These are phyloP conservation scores for Zangia roseola DNA, from an alignment of 768 basidiomycete genomes.

Conservation along the genomic window DNA sequence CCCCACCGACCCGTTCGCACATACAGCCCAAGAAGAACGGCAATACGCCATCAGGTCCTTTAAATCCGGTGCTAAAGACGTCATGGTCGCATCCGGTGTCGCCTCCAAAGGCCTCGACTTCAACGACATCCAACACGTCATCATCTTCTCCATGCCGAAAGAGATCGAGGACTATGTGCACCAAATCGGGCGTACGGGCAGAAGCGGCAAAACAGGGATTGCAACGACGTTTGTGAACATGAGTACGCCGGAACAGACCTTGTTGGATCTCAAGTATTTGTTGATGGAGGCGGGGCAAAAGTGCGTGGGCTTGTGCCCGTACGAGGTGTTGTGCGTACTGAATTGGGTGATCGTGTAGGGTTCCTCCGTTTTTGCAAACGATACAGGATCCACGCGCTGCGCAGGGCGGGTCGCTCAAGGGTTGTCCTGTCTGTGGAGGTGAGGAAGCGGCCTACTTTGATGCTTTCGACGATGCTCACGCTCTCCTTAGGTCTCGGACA, in stretches of 20 bases:
- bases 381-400: conserved; percentile 89
- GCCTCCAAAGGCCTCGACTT: conserved; percentile 99
- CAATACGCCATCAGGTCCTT: conserved; percentile 99
- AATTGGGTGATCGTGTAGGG: conserved; percentile 45
- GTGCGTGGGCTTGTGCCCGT: conserved; percentile 55
- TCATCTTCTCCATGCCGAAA: conserved; percentile 99
- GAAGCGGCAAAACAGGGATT: conserved; percentile 97
- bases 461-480: not conserved
- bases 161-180: conserved; percentile 99
- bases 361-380: conserved; percentile 87
- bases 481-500: conserved; percentile 77
- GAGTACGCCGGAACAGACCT: conserved; percentile 94
- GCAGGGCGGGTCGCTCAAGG: conserved; percentile 74
- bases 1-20: not conserved
- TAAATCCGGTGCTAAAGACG: conserved; percentile 96
- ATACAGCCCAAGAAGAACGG: conserved; percentile 91
- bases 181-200: conserved; percentile 97
- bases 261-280: conserved; percentile 95
- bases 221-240: conserved; percentile 99
- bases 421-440: conserved; percentile 97
- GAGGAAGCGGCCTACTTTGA: conserved; percentile 12
- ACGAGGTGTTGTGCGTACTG: not conserved
- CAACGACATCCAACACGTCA: conserved; percentile 98
- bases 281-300: conserved; percentile 98
- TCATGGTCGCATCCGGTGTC: conserved; percentile 98